A percentile compares a stretch with the other conserved stretches of the same genome.
These are phyloP conservation scores for Lasiosphaeris hirsuta DNA, from an alignment of 495 filamentous ascomycete genomes.

Conservation along the genomic window DNA sequence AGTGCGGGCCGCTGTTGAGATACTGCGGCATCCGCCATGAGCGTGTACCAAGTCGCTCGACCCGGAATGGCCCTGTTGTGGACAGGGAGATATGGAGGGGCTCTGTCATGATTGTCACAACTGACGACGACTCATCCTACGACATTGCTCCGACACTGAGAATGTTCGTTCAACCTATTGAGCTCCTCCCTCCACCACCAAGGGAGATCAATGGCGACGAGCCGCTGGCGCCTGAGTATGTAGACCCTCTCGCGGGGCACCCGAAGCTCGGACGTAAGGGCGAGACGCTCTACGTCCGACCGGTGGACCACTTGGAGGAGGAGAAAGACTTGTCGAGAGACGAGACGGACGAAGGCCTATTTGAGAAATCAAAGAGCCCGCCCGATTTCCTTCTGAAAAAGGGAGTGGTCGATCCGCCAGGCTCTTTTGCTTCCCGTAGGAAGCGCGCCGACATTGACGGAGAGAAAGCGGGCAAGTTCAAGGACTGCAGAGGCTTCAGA, in stretches of 20 bases:
- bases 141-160: slow-evolving; percentile 72
- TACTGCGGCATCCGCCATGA: slow-evolving; percentile 78
- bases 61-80: slow-evolving; percentile 33
- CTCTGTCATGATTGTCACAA: slow-evolving; percentile 89
- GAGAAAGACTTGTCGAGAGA: slow-evolving; percentile 67
- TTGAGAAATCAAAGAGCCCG: slow-evolving; percentile 52
- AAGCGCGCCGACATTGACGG: slow-evolving; percentile 56
- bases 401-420: slow-evolving; percentile 35
- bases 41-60: slow-evolving; percentile 28
- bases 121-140: slow-evolving; percentile 76
- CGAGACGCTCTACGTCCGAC: slow-evolving; percentile 75
- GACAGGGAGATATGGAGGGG: slow-evolving; percentile 86
- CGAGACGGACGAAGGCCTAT: slow-evolving; percentile 79
- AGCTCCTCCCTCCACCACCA: slow-evolving; percentile 79
- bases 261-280: slow-evolving; percentile 79
- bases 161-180: slow-evolving; percentile 81
- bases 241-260: slow-evolving; percentile 84
- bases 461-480: slow-evolving; percentile 69
- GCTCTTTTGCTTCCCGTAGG: slow-evolving; percentile 46
- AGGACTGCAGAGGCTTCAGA: slow-evolving; percentile 74
- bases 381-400: slow-evolving; percentile 33
- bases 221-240: slow-evolving; percentile 71
- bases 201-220: slow-evolving; percentile 61
- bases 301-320: slow-evolving; percentile 76
- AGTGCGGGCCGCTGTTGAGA: slow-evolving; percentile 84